Percentiles rank a stretch among this genome's conserved stretches.
phyloP scores from a whole-genome alignment of 805 yeast species.

The Yamadazyma scolyti region DNA sequence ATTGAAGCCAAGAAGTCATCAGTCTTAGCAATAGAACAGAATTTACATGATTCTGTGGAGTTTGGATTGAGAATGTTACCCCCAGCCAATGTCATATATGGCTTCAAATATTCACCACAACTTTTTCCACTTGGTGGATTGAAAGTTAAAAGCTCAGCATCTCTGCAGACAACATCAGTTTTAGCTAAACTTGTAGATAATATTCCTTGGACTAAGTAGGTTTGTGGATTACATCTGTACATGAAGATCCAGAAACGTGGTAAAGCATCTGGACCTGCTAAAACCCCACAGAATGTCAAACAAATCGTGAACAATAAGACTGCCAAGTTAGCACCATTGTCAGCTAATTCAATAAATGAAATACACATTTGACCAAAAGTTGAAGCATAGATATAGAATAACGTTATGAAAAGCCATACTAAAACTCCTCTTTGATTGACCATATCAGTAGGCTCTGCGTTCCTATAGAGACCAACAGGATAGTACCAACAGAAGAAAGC shows the following conservation, averaged over 20 bases:
- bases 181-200: conserved; percentile 27
- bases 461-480: conserved; percentile 46
- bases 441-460: conserved; percentile 50
- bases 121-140: conserved; percentile 21
- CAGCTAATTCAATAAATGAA: conserved; percentile 27
- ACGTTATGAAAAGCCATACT: conserved; percentile 29
- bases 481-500: conserved; percentile 53
- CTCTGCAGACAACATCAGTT: conserved; percentile 34
- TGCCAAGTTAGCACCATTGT: conserved; percentile 32
- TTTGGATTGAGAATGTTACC: conserved; percentile 44
- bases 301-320: conserved; percentile 27
- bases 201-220: conserved; percentile 62
- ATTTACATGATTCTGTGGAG: conserved; percentile 54
- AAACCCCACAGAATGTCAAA: conserved; percentile 35
- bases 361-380: conserved; percentile 28
- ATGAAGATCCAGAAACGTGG: conserved; percentile 60
- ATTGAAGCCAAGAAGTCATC: conserved; percentile 53
- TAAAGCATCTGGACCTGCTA: conserved; percentile 27
- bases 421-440: conserved; percentile 33
- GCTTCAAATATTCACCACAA: conserved; percentile 27
- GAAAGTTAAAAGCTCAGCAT: conserved; percentile 19
- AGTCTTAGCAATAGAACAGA: conserved; percentile 56
- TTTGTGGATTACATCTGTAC: conserved; percentile 67
- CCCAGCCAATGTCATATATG: conserved; percentile 23
- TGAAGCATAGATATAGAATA: conserved; percentile 22